Conservation (phyloP, 208 protist genomes). For the Borovskyia barvae region DNA sequence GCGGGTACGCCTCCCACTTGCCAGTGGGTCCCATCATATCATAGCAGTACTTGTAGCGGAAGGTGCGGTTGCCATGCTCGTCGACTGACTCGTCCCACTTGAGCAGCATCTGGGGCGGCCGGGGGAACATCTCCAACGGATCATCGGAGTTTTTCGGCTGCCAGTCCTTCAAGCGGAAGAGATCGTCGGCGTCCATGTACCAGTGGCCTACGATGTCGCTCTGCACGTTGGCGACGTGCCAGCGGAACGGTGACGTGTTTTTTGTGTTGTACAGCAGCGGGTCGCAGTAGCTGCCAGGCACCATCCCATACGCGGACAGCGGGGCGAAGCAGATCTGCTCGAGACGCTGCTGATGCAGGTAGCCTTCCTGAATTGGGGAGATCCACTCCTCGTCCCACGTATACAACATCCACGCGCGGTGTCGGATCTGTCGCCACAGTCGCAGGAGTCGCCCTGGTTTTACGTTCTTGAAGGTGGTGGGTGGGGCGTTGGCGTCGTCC, state of each 20-base stretch:
- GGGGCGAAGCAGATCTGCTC: conserved; percentile 90
- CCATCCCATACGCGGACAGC: conserved; percentile 87
- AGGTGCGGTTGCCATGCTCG: conserved; percentile 89
- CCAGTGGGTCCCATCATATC: conserved; percentile 86
- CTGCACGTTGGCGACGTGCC: conserved; percentile 78
- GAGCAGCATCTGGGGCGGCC: conserved; percentile 77
- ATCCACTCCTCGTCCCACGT: conserved; percentile 89
- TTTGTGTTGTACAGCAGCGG: conserved; percentile 92
- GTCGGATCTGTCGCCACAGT: conserved; percentile 84
- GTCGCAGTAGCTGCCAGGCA: conserved; percentile 88
- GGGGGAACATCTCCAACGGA: conserved; percentile 88
- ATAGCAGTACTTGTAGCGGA: conserved; percentile 89
- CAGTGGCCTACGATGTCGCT: conserved; percentile 89
- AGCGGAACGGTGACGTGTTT: conserved; percentile 88
- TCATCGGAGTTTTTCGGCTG: conserved; percentile 87
- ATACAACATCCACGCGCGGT: conserved; percentile 79
- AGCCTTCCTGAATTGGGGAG: conserved; percentile 71
- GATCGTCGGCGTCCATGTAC: conserved; percentile 90
- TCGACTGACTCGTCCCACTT: conserved; percentile 89
- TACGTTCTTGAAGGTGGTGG: conserved; percentile 90
- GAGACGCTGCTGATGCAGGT: conserved; percentile 84
- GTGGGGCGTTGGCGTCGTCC: conserved; percentile 76
- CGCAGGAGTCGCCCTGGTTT: conserved; percentile 78
- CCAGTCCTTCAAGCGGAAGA: conserved; percentile 89
- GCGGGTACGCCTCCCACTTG: conserved; percentile 88